Evolutionary conservation across 495 filamentous ascomycete genomes (phyloP).

Genomic region (Penicillium psychrofluorescens): DNA sequence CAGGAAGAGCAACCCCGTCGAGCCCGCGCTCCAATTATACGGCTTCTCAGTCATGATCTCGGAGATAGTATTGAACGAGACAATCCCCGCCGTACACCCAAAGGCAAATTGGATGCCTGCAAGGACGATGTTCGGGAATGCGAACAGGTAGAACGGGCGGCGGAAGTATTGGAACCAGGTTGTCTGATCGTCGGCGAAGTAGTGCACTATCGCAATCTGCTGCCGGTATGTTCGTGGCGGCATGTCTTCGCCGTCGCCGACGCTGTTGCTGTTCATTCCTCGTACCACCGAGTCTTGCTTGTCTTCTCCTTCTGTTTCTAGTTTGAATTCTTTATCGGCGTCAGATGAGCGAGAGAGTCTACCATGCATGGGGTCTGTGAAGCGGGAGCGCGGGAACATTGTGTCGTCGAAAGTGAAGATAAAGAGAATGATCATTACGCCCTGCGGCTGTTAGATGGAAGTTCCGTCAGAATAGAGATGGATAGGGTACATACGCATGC

Average conservation of each 20-base stretch:
- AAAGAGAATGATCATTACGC: conserved; percentile 20
- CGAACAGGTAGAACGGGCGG: conserved; percentile 27
- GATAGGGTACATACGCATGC: conserved; percentile 12
- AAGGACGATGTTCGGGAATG: conserved; percentile 26
- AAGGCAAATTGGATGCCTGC: conserved; percentile 27
- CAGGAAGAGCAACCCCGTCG: conserved; percentile 21
- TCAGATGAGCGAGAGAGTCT: neutral
- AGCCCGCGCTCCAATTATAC: conserved; percentile 24
- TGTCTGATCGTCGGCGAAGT: conserved; percentile 20
- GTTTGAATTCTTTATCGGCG: neutral
- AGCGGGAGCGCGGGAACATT: conserved; percentile 24
- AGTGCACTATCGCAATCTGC: conserved; percentile 14
- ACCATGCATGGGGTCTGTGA: conserved; percentile 1
- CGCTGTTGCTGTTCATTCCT: conserved; percentile 1
- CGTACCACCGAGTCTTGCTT: conserved; percentile 6
- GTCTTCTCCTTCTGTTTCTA: conserved; percentile 1
- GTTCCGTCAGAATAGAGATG: neutral
- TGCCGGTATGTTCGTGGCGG: conserved; percentile 15
- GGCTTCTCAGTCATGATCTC: conserved; percentile 26
- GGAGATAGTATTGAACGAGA: conserved; percentile 29
- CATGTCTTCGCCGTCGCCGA: conserved; percentile 10
- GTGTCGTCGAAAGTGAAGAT: conserved; percentile 30
- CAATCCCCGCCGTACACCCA: conserved; percentile 24
- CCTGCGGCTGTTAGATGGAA: conserved; percentile 3
- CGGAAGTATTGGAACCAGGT: conserved; percentile 29